Conservation (phyloP, 352 stramenopile species). For the Saprolegnia parasitica region DNA sequence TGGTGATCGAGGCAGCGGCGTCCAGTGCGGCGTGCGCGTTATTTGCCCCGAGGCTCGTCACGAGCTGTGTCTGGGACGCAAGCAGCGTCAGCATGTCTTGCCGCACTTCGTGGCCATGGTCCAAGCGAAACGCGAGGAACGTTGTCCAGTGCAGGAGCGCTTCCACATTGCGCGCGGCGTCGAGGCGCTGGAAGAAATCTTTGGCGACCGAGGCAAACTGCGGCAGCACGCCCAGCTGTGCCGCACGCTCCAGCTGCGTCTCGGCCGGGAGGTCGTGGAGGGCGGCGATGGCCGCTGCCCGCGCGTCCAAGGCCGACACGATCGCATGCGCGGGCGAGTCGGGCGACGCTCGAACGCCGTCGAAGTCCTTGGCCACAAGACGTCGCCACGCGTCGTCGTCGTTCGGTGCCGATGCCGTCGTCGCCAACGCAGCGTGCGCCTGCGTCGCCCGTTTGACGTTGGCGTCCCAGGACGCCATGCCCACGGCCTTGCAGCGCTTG, state of each 20-base stretch:
- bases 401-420: not conserved
- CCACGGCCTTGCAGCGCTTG: constrained; percentile 15
- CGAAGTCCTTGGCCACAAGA: constrained; percentile 11
- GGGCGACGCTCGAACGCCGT: not conserved
- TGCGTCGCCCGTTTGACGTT: constrained; percentile 17
- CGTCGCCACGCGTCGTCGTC: constrained; percentile 17
- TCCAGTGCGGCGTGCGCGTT: not conserved
- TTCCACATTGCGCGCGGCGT: constrained; percentile 8
- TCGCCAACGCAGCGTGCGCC: not conserved
- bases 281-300: not conserved
- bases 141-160: not conserved
- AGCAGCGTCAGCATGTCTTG: constrained; percentile 17
- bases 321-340: constrained; percentile 2
- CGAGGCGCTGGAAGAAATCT: constrained; percentile 4
- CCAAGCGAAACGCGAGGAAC: constrained; percentile 6
- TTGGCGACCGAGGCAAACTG: not conserved
- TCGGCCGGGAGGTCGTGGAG: not conserved
- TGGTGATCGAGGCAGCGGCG: constrained; percentile 17
- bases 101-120: constrained; percentile 7
- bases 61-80: constrained; percentile 13
- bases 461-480: constrained; percentile 27
- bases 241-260: constrained; percentile 10
- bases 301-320: not conserved
- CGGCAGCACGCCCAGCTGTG: constrained; percentile 7
- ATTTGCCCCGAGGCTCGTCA: not conserved